Evolutionary conservation across 2,329 filamentous ascomycete genomes (phyloP).

Genomic region (Colletotrichum euphorbiae): DNA sequence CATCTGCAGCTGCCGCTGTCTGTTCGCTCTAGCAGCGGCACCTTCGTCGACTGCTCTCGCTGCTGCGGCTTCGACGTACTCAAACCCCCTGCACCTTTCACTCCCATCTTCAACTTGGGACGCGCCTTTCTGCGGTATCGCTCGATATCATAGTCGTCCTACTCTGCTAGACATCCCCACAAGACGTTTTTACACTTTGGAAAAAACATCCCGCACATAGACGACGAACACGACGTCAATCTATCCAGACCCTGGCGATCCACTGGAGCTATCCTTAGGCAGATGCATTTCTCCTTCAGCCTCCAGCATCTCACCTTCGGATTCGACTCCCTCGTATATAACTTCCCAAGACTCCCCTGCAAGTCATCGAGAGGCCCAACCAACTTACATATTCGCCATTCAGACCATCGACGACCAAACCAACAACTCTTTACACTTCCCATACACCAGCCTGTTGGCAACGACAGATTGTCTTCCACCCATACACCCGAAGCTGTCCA

Average conservation of each 20-base stretch:
- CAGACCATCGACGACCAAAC: conserved; percentile 10
- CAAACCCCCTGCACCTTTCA: background rate
- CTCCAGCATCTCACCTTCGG: background rate
- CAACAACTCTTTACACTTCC: background rate
- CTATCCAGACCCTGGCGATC: conserved; percentile 17
- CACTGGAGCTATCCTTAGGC: conserved; percentile 27
- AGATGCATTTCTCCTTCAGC: conserved; percentile 18
- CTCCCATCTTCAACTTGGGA: conserved; percentile 2
- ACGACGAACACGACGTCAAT: conserved; percentile 8
- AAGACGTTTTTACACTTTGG: conserved; percentile 34
- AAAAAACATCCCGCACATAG: conserved; percentile 2
- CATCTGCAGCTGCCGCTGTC: conserved; percentile 13
- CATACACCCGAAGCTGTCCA: conserved; percentile 29
- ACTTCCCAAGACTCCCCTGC: background rate
- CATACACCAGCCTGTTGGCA: background rate
- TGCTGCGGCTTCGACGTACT: conserved; percentile 24
- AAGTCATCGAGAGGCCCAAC: conserved; percentile 8
- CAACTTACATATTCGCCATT: conserved; percentile 23
- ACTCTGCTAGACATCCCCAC: conserved; percentile 26
- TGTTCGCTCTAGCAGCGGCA: background rate
- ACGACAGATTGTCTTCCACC: conserved; percentile 26
- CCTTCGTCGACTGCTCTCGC: conserved; percentile 14
- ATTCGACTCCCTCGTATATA: conserved; percentile 29
- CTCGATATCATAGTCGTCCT: conserved; percentile 9
- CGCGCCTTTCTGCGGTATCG: conserved; percentile 20